Base-by-base conservation (phyloP, 23 red algal species). In the Gracilariopsis chorda region DNA sequence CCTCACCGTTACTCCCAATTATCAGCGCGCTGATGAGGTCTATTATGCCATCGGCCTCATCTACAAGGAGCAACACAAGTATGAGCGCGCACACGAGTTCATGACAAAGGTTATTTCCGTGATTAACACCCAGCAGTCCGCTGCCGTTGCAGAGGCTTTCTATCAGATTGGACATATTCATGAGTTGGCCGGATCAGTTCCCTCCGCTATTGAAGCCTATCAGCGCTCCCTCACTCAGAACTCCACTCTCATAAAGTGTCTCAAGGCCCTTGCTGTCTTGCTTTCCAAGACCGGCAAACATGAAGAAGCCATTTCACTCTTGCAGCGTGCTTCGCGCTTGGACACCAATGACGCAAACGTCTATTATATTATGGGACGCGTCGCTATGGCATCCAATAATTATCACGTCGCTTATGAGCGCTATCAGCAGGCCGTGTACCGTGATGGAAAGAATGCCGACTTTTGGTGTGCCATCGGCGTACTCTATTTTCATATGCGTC, bases 131-230 rank as follows among this genome's bases (percentile, higher is more conserved):
- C 75, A 57, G 49, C 55, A 36, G 19, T 41, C 84, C 19, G 60
- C 53, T 33, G 80, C 93, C 4, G 35, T 58, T 21, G 90, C 76
- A 25, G 75, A 91, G 37, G 83, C 91, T 1, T 94, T 65, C 35
- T 97, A 83, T 81, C 85, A 94, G 55, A 94, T 97, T 25, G 95
- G 95, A 35, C 53, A 84, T 14, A 69, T 93, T 32, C 80, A 97
- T 83, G 76, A 92, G 28, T 34, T 92, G 1, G 71, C 81, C 4
- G 55, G 59, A 0, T 87, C 90, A 0, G 19, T 80, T 30, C 14
- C 14, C 30, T 73, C 74, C 5, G 95, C 95, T 10, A 72, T 75
- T 25, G 87, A 93, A 52, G 87, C 91, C 17, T 92, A 92, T 44
- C 77, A 90, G 24, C 87, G 88, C 48, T 90, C 91, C 70, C 72